A percentile compares a stretch with the other conserved stretches of the same genome.
Conservation (phyloP, 2,329 filamentous ascomycete species). For the Fusarium sp. region DNA sequence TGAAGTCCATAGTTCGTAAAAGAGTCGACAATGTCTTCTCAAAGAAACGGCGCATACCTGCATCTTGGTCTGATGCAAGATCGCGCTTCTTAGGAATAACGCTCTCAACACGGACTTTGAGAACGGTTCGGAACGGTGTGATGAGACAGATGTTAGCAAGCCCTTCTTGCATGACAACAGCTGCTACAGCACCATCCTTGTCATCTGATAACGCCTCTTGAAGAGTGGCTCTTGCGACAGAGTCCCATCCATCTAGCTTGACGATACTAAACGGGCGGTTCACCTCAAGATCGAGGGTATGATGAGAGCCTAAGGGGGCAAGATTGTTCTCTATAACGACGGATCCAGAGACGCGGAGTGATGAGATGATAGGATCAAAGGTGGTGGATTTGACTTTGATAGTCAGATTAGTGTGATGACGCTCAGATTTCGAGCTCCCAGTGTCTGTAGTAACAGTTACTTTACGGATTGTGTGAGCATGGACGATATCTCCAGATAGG, state of each 20-base stretch:
- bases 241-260: slow-evolving; percentile 89
- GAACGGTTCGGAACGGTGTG: slow-evolving; percentile 80
- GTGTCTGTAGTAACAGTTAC: slow-evolving; percentile 60
- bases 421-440: slow-evolving; percentile 62
- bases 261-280: slow-evolving; percentile 88
- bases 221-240: slow-evolving; percentile 81
- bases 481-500: slow-evolving; percentile 61
- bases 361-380: slow-evolving; percentile 66
- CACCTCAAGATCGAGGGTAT: slow-evolving; percentile 82
- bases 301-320: slow-evolving; percentile 65
- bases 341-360: slow-evolving; percentile 66
- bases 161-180: slow-evolving; percentile 93
- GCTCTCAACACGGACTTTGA: slow-evolving; percentile 72
- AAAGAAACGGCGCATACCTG: slow-evolving; percentile 80
- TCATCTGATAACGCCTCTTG: slow-evolving; percentile 82
- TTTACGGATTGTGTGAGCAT: slow-evolving; percentile 66
- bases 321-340: slow-evolving; percentile 64
- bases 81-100: slow-evolving; percentile 74
- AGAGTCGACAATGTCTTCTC: slow-evolving; percentile 80
- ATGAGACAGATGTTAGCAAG: slow-evolving; percentile 85
- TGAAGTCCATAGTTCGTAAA: slow-evolving; percentile 80
- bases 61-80: slow-evolving; percentile 71
- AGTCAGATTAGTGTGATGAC: slow-evolving; percentile 67
- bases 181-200: slow-evolving; percentile 83
- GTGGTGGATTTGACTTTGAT: slow-evolving; percentile 67